Evolutionary conservation across 2,329 filamentous ascomycete species (phyloP), one percentile per base, ranked within the genome.

Genomic region (Aspergillus neoniger): DNA sequence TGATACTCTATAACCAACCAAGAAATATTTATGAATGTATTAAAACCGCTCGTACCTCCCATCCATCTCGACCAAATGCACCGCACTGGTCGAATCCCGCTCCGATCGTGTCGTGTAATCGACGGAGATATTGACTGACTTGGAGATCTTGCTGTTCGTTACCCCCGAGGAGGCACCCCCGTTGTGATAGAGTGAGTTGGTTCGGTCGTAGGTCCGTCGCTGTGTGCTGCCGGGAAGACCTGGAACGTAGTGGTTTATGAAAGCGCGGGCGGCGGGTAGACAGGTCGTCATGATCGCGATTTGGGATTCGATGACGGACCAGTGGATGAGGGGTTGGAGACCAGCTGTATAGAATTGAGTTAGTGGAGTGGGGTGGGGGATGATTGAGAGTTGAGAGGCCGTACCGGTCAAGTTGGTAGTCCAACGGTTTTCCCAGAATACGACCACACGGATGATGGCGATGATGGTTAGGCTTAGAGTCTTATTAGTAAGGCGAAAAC

Each of bases 221-320:
- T 48, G 36, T n/a, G 59, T 56, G 28, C 59, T 61, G 21, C 63
- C 60, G 28, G 68, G 30, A 4, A 69, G 38, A 1, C 47, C 36
- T 0, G 70, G 70, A 48, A 69, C 62, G 52, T 60, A 63, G 17
- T 63, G 65, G 4, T 62, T 65, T 10, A 69, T 8, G 10, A 72
- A 47, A 4, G 70, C 69, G 30, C 70, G 60, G 38, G 64, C 64
- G 28, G 70, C 63, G 25, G 70, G 70, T 1, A 72, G 52, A 44
- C 69, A 72, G 12, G 70, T 69, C 25, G 67, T 70, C 51, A 71
- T 52, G 12, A 72, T 57, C 8, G 69, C 65, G 32, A 72, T 69
- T 23, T 70, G 66, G 25, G 59, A 59, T 55, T 72, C 70, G 38
- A 72, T 70, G 14, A 72, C 65, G 6, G 69, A 70, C 70, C 70